phyloP scores from a whole-genome alignment of 1,284 basidiomycete species.

The Cryptococcus wingfieldii region DNA sequence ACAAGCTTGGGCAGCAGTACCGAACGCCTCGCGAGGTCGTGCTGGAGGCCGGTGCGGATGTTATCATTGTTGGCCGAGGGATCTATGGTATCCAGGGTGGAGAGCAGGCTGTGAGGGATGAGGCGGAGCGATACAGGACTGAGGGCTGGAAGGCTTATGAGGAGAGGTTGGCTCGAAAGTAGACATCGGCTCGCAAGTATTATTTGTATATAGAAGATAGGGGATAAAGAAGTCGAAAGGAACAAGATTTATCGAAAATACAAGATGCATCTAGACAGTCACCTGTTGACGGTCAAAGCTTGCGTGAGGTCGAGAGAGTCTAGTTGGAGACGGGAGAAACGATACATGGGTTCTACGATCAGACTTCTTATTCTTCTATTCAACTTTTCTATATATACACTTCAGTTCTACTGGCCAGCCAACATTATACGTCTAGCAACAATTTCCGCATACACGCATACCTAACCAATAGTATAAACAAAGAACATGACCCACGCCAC shows the following conservation, averaged over 20 bases:
- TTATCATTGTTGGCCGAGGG: slow-evolving; percentile 96
- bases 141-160: slow-evolving; percentile 92
- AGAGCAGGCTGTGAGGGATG: slow-evolving; percentile 59
- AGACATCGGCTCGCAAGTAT: background rate
- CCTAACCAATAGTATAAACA: too few species aligned
- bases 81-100: slow-evolving; percentile 71
- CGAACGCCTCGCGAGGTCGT: slow-evolving; percentile 85
- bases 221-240: background rate
- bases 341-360: too few species aligned
- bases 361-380: too few species aligned
- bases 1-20: slow-evolving; percentile 94
- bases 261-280: background rate
- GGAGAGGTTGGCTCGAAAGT: slow-evolving; percentile 44
- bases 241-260: background rate
- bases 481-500: slow-evolving; percentile 24
- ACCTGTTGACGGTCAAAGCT: too few species aligned
- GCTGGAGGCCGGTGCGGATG: slow-evolving; percentile 79
- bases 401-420: too few species aligned
- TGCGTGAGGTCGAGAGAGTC: too few species aligned
- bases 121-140: slow-evolving; percentile 75
- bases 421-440: too few species aligned
- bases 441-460: too few species aligned
- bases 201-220: background rate
- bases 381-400: too few species aligned
- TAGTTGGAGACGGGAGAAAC: too few species aligned